Evolutionary conservation across 1,284 basidiomycete genomes (phyloP).

Genomic region (Amylostereum areolatum): DNA sequence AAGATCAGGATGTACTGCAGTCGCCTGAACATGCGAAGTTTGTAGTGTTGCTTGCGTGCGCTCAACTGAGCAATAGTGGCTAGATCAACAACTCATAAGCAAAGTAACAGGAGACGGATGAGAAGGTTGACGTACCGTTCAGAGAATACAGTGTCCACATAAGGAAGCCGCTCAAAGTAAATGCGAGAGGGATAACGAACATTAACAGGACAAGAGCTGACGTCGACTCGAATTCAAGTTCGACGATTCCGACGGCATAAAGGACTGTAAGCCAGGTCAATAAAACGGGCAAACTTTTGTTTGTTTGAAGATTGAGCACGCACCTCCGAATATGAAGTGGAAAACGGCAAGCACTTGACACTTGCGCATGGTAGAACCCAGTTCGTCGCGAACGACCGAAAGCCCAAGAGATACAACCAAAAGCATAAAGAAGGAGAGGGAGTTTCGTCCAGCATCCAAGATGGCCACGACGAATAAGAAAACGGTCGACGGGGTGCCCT

Average conservation of each 20-base stretch:
- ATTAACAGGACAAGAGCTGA: slow-evolving; percentile 73
- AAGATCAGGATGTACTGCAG: slow-evolving; percentile 86
- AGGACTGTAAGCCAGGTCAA: slow-evolving; percentile 46
- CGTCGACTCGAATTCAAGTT: slow-evolving; percentile 86
- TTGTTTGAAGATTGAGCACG: slow-evolving; percentile 11
- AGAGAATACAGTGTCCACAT: slow-evolving; percentile 94
- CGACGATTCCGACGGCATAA: slow-evolving; percentile 89
- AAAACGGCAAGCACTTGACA: slow-evolving; percentile 73
- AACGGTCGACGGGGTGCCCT: slow-evolving; percentile 65
- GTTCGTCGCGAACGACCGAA: slow-evolving; percentile 75
- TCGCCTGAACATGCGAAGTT: slow-evolving; percentile 80
- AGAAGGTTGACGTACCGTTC: slow-evolving; percentile 49
- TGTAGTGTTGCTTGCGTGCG: slow-evolving; percentile 81
- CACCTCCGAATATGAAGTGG: slow-evolving; percentile 94
- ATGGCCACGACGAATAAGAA: slow-evolving; percentile 90
- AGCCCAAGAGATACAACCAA: slow-evolving; percentile 87
- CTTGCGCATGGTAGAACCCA: slow-evolving; percentile 75
- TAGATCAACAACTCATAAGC: slow-evolving; percentile 22
- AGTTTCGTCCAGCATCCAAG: slow-evolving; percentile 90
- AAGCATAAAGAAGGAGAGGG: slow-evolving; percentile 92
- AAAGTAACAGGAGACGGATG: slow-evolving; percentile 1
- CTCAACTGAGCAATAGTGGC: slow-evolving; percentile 83
- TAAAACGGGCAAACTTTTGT: neutral
- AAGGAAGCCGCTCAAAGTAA: slow-evolving; percentile 91
- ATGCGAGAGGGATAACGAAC: slow-evolving; percentile 89